Evolutionary conservation across 495 filamentous ascomycete species (phyloP).

Genomic region (Neurospora sp.): DNA sequence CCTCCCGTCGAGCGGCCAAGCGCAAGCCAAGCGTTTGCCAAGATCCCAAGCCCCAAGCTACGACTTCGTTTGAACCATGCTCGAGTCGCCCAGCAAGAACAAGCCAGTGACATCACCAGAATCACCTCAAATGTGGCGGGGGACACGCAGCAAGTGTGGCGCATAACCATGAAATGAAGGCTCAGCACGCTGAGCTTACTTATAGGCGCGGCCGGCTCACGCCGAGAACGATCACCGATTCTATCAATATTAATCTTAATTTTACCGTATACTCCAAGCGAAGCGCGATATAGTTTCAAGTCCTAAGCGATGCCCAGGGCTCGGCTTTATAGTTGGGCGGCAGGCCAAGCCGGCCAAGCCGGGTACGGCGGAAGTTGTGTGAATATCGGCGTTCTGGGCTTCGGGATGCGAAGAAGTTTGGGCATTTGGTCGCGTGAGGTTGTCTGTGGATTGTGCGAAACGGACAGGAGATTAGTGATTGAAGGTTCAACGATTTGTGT

Average conservation of each 20-base stretch:
- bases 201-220: not conserved
- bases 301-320: not conserved
- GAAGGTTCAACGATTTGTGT: not conserved
- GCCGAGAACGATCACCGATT: not conserved
- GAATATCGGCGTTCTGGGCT: not conserved
- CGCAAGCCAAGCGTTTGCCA: not conserved
- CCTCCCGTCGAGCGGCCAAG: not conserved
- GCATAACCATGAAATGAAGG: not conserved
- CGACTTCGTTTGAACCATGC: not conserved
- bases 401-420: not conserved
- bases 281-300: not conserved
- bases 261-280: not conserved
- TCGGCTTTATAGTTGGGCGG: not conserved
- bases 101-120: slow-evolving; percentile 1
- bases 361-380: not conserved
- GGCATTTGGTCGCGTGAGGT: not conserved
- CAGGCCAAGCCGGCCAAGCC: not conserved
- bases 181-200: not conserved
- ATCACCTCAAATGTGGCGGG: not conserved
- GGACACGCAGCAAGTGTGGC: not conserved
- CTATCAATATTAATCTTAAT: not conserved
- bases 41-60: not conserved
- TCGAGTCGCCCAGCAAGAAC: not conserved
- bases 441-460: not conserved
- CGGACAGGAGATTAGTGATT: not conserved